Conservation (phyloP, 345 rosid genomes). For the Pelargonium nanum region DNA sequence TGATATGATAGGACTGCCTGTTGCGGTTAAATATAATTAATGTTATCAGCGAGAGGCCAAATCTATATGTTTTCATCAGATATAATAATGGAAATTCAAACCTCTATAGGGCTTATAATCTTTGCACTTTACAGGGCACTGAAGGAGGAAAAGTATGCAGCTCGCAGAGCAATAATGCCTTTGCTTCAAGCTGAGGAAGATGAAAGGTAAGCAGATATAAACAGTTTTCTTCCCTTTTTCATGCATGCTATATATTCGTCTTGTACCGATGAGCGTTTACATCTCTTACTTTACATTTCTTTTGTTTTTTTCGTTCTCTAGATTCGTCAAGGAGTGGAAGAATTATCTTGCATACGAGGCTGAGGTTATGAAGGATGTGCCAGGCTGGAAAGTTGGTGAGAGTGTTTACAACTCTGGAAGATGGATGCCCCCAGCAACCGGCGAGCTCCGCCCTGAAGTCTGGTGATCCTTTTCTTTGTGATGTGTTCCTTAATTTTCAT, state of each 20-base stretch:
- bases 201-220: slow-evolving; percentile 47
- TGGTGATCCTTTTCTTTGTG: slow-evolving; percentile 40
- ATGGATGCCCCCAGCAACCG: slow-evolving; percentile 99
- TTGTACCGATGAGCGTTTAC: neutral
- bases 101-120: neutral
- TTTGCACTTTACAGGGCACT: slow-evolving; percentile 51
- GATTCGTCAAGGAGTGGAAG: slow-evolving; percentile 96
- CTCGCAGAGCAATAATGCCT: slow-evolving; percentile 80
- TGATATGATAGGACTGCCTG: too few relatives aligned
- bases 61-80: too few relatives aligned
- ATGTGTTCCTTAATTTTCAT: neutral
- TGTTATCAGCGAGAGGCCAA: too few relatives aligned
- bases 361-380: slow-evolving; percentile 98
- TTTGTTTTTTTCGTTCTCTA: slow-evolving; percentile 14
- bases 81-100: too few relatives aligned
- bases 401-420: slow-evolving; percentile 85
- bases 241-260: neutral
- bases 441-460: slow-evolving; percentile 95
- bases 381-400: slow-evolving; percentile 98
- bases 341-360: slow-evolving; percentile 93
- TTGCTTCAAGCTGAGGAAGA: slow-evolving; percentile 98
- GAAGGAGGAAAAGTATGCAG: slow-evolving; percentile 91
- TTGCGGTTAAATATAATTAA: too few relatives aligned
- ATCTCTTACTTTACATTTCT: neutral
- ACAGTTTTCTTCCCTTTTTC: neutral